Percentiles rank a stretch among this genome's conserved stretches.
Conservation (phyloP, 306 rosid species). For the Biancaea sappan region DNA sequence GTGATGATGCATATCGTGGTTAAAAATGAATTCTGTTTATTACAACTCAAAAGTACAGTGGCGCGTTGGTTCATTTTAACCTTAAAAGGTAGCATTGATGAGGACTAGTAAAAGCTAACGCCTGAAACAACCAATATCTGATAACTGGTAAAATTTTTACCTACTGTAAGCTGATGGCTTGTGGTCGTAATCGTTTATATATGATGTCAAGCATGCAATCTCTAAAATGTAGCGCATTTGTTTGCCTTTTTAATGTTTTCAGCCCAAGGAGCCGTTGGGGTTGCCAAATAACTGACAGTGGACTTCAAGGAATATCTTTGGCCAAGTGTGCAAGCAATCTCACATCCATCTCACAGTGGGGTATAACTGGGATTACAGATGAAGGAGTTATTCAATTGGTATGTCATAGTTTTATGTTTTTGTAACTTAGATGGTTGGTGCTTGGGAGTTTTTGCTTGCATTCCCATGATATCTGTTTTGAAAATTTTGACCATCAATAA, state of each 20-base stretch:
- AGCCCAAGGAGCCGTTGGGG: conserved; percentile 96
- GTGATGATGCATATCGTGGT: not conserved
- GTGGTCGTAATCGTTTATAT: not conserved
- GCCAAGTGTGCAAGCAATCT: conserved; percentile 79
- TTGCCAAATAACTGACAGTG: conserved; percentile 83
- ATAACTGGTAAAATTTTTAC: not conserved
- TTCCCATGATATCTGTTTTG: not conserved
- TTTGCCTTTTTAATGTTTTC: conserved; percentile 25
- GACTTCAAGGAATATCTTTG: conserved; percentile 65
- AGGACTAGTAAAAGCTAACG: not conserved
- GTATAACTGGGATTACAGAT: conserved; percentile 91
- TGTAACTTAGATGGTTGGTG: not conserved
- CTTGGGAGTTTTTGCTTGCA: not conserved
- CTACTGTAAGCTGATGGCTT: not conserved
- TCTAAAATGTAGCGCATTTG: not conserved
- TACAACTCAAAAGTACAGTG: not conserved
- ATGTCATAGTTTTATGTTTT: conserved; percentile 24
- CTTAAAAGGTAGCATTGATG: not conserved
- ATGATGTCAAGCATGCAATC: conserved; percentile 4
- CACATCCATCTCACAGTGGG: conserved; percentile 89
- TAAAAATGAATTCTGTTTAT: not conserved
- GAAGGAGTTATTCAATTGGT: conserved; percentile 87
- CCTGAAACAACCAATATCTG: not conserved
- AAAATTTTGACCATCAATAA: not conserved
- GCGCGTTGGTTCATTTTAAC: not conserved